Conservation (phyloP, 371 early-diverging fungal species). For the Dichotomocladium elegans region DNA sequence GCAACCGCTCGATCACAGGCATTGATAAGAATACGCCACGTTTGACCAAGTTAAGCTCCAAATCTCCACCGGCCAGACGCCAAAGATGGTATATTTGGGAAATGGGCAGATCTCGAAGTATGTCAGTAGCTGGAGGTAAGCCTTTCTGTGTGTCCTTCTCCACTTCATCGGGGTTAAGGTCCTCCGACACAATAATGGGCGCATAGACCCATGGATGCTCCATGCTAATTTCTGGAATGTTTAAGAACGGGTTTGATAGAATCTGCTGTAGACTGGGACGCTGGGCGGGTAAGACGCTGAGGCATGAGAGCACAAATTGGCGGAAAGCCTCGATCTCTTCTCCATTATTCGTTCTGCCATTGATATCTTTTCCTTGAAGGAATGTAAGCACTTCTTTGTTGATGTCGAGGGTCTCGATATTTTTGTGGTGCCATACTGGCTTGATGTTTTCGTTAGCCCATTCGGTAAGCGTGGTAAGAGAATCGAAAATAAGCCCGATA, state of each 20-base stretch:
- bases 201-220: conserved; percentile 24
- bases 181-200: conserved; percentile 35
- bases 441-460: conserved; percentile 19
- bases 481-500: conserved; percentile 37
- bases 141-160: conserved; percentile 7
- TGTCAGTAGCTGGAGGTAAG: background rate
- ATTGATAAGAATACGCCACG: conserved; percentile 52
- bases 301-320: conserved; percentile 19
- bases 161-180: conserved; percentile 24
- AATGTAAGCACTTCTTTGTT: conserved; percentile 26
- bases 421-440: conserved; percentile 29
- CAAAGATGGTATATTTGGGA: conserved; percentile 59
- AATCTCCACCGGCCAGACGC: conserved; percentile 67
- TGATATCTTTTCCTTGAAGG: conserved; percentile 16
- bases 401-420: conserved; percentile 32
- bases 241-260: conserved; percentile 18
- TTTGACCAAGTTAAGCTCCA: conserved; percentile 55
- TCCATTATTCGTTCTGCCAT: conserved; percentile 1
- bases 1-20: conserved; percentile 59
- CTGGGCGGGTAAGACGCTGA: conserved; percentile 13
- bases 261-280: conserved; percentile 15
- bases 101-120: conserved; percentile 20
- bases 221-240: too few relatives aligned
- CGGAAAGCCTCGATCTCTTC: conserved; percentile 17
- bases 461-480: conserved; percentile 28